Conservation (phyloP, 2,329 filamentous ascomycete species). For the Beauveria asiatica region DNA sequence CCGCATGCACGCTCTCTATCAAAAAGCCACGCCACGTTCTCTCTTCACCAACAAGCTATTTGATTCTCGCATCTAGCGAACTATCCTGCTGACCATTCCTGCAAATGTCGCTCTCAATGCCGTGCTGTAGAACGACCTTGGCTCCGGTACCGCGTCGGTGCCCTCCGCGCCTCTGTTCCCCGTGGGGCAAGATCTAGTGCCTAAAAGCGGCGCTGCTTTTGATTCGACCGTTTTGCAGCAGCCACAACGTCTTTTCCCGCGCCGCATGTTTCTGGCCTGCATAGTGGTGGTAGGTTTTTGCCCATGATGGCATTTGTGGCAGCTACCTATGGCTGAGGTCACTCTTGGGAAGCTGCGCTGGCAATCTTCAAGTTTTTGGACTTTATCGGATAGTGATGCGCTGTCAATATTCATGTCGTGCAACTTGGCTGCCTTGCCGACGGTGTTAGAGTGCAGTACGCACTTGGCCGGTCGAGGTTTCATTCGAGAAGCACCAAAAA, state of each 20-base stretch:
- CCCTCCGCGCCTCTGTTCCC: neutral
- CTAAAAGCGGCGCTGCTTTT: conserved; percentile 2
- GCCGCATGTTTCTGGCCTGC: neutral
- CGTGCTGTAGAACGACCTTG: neutral
- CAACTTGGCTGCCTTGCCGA: neutral
- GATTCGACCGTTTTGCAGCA: no score
- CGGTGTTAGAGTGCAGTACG: no score
- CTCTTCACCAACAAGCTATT: no score
- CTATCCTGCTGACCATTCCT: no score
- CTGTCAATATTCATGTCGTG: neutral
- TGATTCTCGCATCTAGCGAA: no score
- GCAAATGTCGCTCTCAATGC: neutral
- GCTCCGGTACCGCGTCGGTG: neutral
- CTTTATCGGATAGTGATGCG: neutral
- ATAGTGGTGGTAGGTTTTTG: neutral
- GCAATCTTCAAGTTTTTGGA: neutral
- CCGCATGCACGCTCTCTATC: no score
- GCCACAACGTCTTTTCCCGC: no score
- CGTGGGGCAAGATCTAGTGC: neutral
- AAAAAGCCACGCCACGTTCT: no score
- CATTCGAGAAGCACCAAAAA: no score
- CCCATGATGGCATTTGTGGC: neutral
- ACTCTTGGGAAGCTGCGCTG: neutral
- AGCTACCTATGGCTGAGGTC: neutral
- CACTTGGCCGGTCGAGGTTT: no score